Conservation (phyloP, 192 early-diverging fungal genomes). For the Podila epigama region DNA sequence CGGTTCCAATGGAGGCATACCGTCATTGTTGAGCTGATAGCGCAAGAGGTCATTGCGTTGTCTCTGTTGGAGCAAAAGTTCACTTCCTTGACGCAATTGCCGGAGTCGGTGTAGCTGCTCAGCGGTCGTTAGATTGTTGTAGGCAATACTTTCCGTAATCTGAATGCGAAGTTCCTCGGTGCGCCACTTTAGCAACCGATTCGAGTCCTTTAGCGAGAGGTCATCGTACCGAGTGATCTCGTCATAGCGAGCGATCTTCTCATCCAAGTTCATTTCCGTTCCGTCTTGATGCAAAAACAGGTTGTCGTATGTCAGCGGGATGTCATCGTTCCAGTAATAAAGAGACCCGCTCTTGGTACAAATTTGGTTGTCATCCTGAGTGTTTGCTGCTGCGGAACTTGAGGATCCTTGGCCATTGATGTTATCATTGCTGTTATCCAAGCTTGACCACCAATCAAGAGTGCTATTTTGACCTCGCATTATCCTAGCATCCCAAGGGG, state of each 20-base stretch:
- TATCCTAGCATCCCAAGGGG: not conserved
- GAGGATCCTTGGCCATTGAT: constrained; percentile 15
- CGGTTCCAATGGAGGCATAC: not conserved
- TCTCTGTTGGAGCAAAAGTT: not conserved
- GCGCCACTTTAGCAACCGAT: constrained; percentile 17
- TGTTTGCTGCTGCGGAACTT: not conserved
- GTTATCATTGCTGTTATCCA: not conserved
- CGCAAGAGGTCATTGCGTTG: not conserved
- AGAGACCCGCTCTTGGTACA: constrained; percentile 1
- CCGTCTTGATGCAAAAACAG: constrained; percentile 27
- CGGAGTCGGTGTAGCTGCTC: constrained; percentile 2
- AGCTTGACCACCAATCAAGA: not conserved
- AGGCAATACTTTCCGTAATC: not conserved
- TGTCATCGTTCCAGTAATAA: constrained; percentile 18
- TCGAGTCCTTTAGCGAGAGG: constrained; percentile 19
- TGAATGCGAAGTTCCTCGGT: not conserved
- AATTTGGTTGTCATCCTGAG: constrained; percentile 17
- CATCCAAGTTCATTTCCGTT: constrained; percentile 10
- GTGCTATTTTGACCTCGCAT: not conserved
- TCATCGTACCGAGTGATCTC: not conserved
- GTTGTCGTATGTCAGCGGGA: constrained; percentile 23
- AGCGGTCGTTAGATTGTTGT: constrained; percentile 1
- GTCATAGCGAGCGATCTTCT: constrained; percentile 24
- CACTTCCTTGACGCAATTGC: not conserved
- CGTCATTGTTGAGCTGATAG: not conserved